Evolutionary conservation across 2,329 filamentous ascomycete species (phyloP), one percentile per base, ranked within the genome.

Genomic region (Hymenoscyphus fraxineus): DNA sequence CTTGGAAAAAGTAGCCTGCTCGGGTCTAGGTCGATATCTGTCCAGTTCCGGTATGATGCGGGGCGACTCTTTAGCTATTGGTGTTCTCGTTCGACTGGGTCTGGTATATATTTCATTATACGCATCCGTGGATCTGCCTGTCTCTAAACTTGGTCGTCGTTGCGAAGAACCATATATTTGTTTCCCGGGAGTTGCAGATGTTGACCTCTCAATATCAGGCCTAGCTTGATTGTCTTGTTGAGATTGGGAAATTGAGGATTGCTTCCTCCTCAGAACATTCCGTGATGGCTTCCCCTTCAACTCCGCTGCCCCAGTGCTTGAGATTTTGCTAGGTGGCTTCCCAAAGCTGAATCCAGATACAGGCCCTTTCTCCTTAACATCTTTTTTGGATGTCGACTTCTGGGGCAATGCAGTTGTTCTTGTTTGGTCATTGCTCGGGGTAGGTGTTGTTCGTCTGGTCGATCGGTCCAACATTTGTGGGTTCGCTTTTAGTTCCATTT

Each of bases 11-110:
- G 70, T 13, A 73, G 60, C 71, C 0, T 78, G 78, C 5, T 77
- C 77, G 60, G 78, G 76, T 59, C 81, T 73, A 62, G 81, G 77
- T 67, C 84, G 79, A 71, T 88, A 88, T 39, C 86, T 81, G 72
- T 88, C 86, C 19, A 88, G 75, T 68, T 88, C 86, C 1, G 86
- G 86, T 67, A 74, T 72, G 15, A 75, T 66, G 84, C 85, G 62
- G 84, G 68, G 69, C 40, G 59, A 55, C 12, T 68, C 67, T 27
- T 67, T 69, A n/a, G 60, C 61, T 19, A 62, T 61, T 13, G 68
- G 66, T 41, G 66, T 60, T 40, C 60, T 70, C 15, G 68, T 63
- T 54, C 67, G 66, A 12, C 19, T 56, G 4, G 66, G 62, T 62
- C 69, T 80, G 13, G 78, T 80, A 47, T 81, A 78, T 6, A 80